Evolutionary conservation across 208 protist genomes (phyloP).

Genomic region (Naegleria fowleri): DNA sequence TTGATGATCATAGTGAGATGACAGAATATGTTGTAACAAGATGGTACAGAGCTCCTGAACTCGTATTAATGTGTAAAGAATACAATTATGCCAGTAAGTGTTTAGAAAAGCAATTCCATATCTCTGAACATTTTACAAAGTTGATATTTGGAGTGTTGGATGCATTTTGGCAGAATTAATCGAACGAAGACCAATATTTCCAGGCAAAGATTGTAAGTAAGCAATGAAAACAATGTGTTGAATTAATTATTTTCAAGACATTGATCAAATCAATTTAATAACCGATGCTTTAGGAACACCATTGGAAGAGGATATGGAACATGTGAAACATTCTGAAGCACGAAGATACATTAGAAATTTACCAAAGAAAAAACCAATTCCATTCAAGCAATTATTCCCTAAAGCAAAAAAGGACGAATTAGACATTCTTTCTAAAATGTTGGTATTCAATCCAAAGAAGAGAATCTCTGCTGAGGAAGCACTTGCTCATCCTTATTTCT

Average conservation of each 20-base stretch:
- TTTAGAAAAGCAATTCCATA: slow-evolving; percentile 91
- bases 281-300: slow-evolving; percentile 60
- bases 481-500: slow-evolving; percentile 70
- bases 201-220: slow-evolving; percentile 64
- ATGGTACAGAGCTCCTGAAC: background rate
- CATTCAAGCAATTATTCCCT: slow-evolving; percentile 57
- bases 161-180: slow-evolving; percentile 98
- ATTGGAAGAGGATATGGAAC: slow-evolving; percentile 63
- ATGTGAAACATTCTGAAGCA: slow-evolving; percentile 61
- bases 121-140: slow-evolving; percentile 48
- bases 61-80: background rate
- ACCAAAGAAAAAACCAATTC: slow-evolving; percentile 47
- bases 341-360: slow-evolving; percentile 58
- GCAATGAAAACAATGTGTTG: no score
- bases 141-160: slow-evolving; percentile 97
- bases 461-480: slow-evolving; percentile 85
- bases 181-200: slow-evolving; percentile 74
- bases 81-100: slow-evolving; percentile 50
- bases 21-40: slow-evolving; percentile 9
- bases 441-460: slow-evolving; percentile 81
- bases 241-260: slow-evolving; percentile 69
- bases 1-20: background rate
- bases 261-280: slow-evolving; percentile 63
- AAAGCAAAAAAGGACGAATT: slow-evolving; percentile 51
- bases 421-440: slow-evolving; percentile 74